Percentiles rank a stretch among this genome's conserved stretches.
Conservation (phyloP, 1,284 basidiomycete species). For the Fomes fomentarius region DNA sequence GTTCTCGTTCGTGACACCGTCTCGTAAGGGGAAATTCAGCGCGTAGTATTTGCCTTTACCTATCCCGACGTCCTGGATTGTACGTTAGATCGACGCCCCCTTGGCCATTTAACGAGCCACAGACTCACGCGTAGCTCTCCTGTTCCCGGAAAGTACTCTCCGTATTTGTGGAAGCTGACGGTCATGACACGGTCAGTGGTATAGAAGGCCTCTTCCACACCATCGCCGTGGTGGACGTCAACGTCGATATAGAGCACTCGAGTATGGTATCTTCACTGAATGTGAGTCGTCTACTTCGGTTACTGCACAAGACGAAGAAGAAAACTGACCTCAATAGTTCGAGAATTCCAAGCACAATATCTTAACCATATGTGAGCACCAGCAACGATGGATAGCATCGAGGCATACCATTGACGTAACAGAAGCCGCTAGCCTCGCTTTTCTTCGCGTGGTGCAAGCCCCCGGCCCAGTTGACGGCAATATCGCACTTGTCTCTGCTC, state of each 20-base stretch:
- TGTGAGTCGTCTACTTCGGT: background rate
- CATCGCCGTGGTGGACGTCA: constrained; percentile 98
- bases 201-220: constrained; percentile 99
- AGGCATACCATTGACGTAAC: constrained; percentile 91
- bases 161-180: constrained; percentile 98
- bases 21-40: constrained; percentile 93
- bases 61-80: constrained; percentile 83
- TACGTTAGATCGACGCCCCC: background rate
- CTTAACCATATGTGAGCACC: constrained; percentile 40
- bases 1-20: constrained; percentile 95
- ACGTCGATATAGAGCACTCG: constrained; percentile 99
- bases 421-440: constrained; percentile 97
- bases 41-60: constrained; percentile 94
- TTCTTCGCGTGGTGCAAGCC: constrained; percentile 99
- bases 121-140: constrained; percentile 85
- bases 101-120: background rate
- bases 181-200: constrained; percentile 99
- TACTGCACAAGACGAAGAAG: background rate
- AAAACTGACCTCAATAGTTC: constrained; percentile 80
- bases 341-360: constrained; percentile 97
- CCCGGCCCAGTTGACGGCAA: constrained; percentile 98
- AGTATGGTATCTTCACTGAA: constrained; percentile 76
- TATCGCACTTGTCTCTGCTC: constrained; percentile 97
- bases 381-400: background rate
- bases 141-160: constrained; percentile 99